Evolutionary conservation across 306 rosid genomes (phyloP), one percentile per base, ranked within the genome.

Genomic region (Cucumis melo): DNA sequence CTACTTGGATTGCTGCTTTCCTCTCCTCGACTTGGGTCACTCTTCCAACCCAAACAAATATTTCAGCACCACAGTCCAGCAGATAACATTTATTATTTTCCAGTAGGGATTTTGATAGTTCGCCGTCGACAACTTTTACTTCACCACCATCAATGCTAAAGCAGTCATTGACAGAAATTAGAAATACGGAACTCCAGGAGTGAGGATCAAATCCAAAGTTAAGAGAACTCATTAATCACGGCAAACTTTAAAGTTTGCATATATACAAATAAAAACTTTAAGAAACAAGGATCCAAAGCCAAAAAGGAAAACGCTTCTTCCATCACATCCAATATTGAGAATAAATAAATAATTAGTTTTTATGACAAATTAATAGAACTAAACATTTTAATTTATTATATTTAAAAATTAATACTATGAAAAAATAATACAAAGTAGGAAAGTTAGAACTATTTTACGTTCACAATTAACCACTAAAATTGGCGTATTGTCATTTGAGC

Each of bases 1-100:
- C 96, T 39, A 85, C 88, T 84, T 87, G 96, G 76, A 84, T 84
- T 12, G 97, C 98, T 23, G 88, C 84, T 89, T 95, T 95, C 75
- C 99, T 87, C 80, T 95, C 99, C 79, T 95, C 99, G 65, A 95
- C 88, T 85, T 92, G 99, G n/a, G 96, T 95, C 80, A 89, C 88
- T 64, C 99, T 89, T 79, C 99, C 99, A 79, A 95, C 87, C 99
- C 99, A 95, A 77, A 92, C 78, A 83, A 88, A 92, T 54, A 95
- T 82, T 87, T 92, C 99, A 44, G 91, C 85, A 64, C 99, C 99
- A 77, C 96, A 89, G 87, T 95, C 99, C 90, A 95, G 78, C 63
- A 95, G 79, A 87, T 95, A 95, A 82, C 97, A 90, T 79, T 88
- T 90, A 86, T 84, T 89, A 86, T 95, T 95, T 89, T 92, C 98